phyloP scores from a whole-genome alignment of 1,139 yeast species.

The Wickerhamiella infanticola region DNA sequence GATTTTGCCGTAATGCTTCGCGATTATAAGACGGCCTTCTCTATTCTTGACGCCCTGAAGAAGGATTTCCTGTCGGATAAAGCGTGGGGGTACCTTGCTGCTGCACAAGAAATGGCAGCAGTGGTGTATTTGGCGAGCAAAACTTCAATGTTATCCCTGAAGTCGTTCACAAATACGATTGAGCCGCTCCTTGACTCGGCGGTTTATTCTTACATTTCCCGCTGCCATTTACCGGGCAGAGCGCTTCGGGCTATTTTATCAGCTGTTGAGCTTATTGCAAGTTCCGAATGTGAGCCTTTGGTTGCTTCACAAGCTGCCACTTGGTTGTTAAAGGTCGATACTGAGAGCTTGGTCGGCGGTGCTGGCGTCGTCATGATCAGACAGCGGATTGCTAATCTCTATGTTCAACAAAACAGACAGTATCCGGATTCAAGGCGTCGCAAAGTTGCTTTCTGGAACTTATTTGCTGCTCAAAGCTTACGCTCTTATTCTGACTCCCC shows the following conservation, averaged over 20 bases:
- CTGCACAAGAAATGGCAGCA: conserved; percentile 60
- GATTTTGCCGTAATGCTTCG: conserved; percentile 85
- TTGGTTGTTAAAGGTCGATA: conserved; percentile 25
- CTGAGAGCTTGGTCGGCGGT: conserved; percentile 25
- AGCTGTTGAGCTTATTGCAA: conserved; percentile 23
- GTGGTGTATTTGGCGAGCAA: conserved; percentile 5
- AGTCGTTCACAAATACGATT: conserved; percentile 42
- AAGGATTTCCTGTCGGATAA: conserved; percentile 67
- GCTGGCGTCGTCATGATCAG: conserved; percentile 31
- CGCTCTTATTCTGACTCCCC: conserved; percentile 6
- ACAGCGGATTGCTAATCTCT: conserved; percentile 35
- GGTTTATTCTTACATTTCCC: conserved; percentile 43
- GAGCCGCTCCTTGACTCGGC: conserved; percentile 57
- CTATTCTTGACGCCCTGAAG: conserved; percentile 67
- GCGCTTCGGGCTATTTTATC: conserved; percentile 36
- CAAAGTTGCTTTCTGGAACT: conserved; percentile 65
- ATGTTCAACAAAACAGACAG: conserved; percentile 16
- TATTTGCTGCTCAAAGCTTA: conserved; percentile 70
- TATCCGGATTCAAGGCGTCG: conserved; percentile 23
- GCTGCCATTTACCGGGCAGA: conserved; percentile 48
- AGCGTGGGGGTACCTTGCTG: conserved; percentile 73
- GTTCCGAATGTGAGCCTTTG: conserved; percentile 10
- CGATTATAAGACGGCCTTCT: conserved; percentile 74
- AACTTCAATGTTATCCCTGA: conserved; percentile 31
- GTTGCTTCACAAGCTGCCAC: conserved; percentile 21